These are phyloP conservation scores for Trametes villosa DNA, from an alignment of 768 basidiomycete species.

Conservation along the genomic window DNA sequence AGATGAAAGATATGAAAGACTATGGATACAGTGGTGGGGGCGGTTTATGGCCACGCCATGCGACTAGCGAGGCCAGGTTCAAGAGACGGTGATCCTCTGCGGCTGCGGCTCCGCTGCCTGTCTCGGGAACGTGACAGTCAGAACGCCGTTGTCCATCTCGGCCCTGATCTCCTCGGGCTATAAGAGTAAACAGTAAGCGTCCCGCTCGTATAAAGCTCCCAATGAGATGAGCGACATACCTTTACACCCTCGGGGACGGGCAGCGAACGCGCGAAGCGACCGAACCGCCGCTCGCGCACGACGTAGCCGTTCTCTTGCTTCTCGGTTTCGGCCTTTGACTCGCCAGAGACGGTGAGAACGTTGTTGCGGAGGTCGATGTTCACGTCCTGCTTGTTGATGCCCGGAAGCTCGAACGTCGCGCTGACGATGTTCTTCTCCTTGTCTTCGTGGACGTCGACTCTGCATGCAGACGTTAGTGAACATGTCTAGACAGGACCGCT, in stretches of 20 bases:
- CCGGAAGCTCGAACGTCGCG: slow-evolving; percentile 63
- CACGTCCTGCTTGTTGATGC: slow-evolving; percentile 54
- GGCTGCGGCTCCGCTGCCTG: slow-evolving; percentile 29
- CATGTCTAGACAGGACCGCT: background rate
- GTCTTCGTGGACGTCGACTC: slow-evolving; percentile 62
- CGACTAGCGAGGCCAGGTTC: background rate
- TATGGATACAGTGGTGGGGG: no score
- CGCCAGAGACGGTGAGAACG: slow-evolving; percentile 55
- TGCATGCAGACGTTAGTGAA: slow-evolving; percentile 25
- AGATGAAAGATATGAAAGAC: no score
- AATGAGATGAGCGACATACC: slow-evolving; percentile 11
- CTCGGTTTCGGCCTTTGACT: slow-evolving; percentile 40
- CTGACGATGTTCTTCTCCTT: slow-evolving; percentile 50
- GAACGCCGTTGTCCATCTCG: slow-evolving; percentile 34
- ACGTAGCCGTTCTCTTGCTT: slow-evolving; percentile 41
- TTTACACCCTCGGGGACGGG: slow-evolving; percentile 20
- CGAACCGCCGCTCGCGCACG: slow-evolving; percentile 38
- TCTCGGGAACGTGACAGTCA: slow-evolving; percentile 36
- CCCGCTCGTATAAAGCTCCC: no score
- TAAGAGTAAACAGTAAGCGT: background rate
- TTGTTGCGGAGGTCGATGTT: slow-evolving; percentile 55
- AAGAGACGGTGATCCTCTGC: slow-evolving; percentile 25
- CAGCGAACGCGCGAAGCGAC: slow-evolving; percentile 35
- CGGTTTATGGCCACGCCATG: no score
- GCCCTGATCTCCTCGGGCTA: slow-evolving; percentile 36